Conservation (phyloP, 768 basidiomycete genomes). For the Asterophora parasitica region DNA sequence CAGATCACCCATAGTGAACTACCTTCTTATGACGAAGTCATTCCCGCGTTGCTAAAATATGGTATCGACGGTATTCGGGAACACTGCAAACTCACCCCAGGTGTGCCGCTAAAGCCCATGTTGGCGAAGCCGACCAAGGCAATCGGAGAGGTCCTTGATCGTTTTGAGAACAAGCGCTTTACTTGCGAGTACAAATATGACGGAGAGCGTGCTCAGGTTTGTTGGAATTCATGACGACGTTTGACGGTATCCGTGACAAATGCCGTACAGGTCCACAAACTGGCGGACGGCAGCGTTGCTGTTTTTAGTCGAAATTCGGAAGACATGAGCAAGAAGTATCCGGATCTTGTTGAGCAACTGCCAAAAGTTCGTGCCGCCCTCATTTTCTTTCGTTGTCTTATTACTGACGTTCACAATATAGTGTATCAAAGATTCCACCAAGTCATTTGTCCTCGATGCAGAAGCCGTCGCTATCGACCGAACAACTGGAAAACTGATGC, state of each 20-base stretch:
- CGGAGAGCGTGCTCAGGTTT: conserved; percentile 91
- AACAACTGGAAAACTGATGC: conserved; percentile 80
- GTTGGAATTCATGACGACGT: conserved; percentile 3
- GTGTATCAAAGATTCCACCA: conserved; percentile 81
- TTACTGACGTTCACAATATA: conserved; percentile 24
- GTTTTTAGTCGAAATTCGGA: conserved; percentile 98
- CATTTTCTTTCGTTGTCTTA: conserved; percentile 5
- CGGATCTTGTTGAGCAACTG: conserved; percentile 92
- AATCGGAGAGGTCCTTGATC: conserved; percentile 93
- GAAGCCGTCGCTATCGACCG: conserved; percentile 97
- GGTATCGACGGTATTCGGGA: conserved; percentile 70
- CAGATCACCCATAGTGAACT: conserved; percentile 60
- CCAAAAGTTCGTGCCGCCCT: conserved; percentile 54
- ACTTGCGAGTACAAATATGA: conserved; percentile 99
- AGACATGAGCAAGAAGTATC: conserved; percentile 99
- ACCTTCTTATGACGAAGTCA: conserved; percentile 86
- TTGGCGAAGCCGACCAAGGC: conserved; percentile 98
- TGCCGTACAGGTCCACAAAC: conserved; percentile 65
- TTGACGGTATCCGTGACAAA: conserved; percentile 1
- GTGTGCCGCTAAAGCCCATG: conserved; percentile 98
- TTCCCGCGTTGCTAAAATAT: conserved; percentile 80
- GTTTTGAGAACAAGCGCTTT: conserved; percentile 92
- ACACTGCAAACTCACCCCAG: conserved; percentile 88
- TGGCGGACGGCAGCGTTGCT: conserved; percentile 77
- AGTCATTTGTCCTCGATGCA: conserved; percentile 91